Base-by-base conservation (phyloP, 768 basidiomycete genomes). In the Tephrocybe sp. region DNA sequence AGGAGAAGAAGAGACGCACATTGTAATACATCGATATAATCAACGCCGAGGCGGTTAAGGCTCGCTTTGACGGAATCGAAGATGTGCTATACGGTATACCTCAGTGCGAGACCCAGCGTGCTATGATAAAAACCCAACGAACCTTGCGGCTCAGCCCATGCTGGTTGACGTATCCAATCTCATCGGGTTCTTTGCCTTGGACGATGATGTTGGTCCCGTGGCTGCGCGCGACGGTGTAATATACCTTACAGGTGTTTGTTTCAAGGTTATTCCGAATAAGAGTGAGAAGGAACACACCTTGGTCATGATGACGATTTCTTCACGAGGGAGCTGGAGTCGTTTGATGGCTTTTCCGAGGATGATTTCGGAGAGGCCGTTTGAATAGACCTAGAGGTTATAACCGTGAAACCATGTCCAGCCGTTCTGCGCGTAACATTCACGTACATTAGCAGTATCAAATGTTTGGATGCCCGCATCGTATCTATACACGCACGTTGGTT, bases 1-100 rank as follows among this genome's bases (percentile, higher is more conserved):
- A 44, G 27, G 35, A 2, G 15, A 9, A 24, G 7, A 9, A 12
- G 22, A 72, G 53, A 16, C 32, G n/a, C 57, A 74, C 85, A 86
- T 69, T 90, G 87, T 7, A 89, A 66, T 1, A 90, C 66, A 59
- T 91, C 90, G 58, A 92, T 74, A 54, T 89, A 88, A 44, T 90
- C 89, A 21, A 87, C 64, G 39, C 89, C 84, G 2, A 92, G 73
- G 15, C 88, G 75, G 60, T 85, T 65, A 50, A 91, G 64, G 35
- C 80, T 81, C 13, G 69, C 66, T 58, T 84, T 82, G 30, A 86
- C 78, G 0, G 80, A 70, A 28, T 84, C 85, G 55, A 92, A 91
- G 30, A 91, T 89, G 57, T 84, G 81, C 82, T 89, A 35, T 12
- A 30, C 6, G 28, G 28, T 12, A 30, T 13, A 22, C 22, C 22